A percentile compares a stretch with the other conserved stretches of the same genome.
Evolutionary conservation across 2,329 filamentous ascomycete species (phyloP).

Genomic region (Tolypocladium inflatum): DNA sequence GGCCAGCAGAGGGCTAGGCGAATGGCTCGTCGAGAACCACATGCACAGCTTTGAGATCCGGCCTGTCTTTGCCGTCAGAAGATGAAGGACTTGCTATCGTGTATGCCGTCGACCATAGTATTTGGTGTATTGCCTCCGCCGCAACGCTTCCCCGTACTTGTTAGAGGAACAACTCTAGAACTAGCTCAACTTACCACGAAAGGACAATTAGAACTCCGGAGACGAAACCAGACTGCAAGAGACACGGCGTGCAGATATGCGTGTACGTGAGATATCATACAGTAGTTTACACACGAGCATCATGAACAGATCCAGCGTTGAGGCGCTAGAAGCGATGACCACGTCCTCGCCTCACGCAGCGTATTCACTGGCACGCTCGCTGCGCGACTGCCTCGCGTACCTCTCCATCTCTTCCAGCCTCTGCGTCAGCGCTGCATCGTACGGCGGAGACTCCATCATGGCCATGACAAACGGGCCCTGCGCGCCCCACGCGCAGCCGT

Average conservation of each 20-base stretch:
- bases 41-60: too few species aligned
- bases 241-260: too few species aligned
- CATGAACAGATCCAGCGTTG: not conserved
- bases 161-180: too few species aligned
- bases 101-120: too few species aligned
- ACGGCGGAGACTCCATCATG: slow-evolving; percentile 26
- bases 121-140: too few species aligned
- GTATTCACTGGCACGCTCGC: not conserved
- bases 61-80: not conserved
- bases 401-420: slow-evolving; percentile 16
- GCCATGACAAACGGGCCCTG: slow-evolving; percentile 29
- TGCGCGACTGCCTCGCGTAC: slow-evolving; percentile 6
- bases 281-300: not conserved
- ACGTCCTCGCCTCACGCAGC: not conserved
- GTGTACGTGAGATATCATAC: not conserved
- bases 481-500: slow-evolving; percentile 23
- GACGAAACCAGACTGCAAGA: too few species aligned
- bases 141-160: too few species aligned
- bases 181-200: too few species aligned
- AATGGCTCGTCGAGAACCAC: too few species aligned
- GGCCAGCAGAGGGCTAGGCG: too few species aligned
- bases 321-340: not conserved
- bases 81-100: not conserved
- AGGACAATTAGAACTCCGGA: too few species aligned
- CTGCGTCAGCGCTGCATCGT: slow-evolving; percentile 16